phyloP scores from a whole-genome alignment of 768 basidiomycete species.

The Leccinellum luteum region DNA sequence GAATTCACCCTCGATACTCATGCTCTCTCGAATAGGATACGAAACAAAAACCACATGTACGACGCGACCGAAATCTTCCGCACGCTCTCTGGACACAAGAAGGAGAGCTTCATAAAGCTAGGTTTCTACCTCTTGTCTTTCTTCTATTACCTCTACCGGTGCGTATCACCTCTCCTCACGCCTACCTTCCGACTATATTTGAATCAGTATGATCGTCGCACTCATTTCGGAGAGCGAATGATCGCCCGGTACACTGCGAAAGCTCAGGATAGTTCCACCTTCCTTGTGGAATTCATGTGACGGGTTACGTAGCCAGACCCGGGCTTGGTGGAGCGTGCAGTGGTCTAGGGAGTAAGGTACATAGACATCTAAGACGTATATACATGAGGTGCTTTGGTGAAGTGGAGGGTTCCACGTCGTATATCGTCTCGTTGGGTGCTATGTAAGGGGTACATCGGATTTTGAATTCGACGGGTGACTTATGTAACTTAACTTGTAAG shows the following conservation, averaged over 20 bases:
- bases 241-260: slow-evolving; percentile 1
- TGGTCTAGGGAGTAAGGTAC: slow-evolving; percentile 8
- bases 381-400: slow-evolving; percentile 10
- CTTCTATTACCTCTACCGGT: slow-evolving; percentile 92
- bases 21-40: slow-evolving; percentile 55
- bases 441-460: too few species aligned
- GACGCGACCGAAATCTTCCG: slow-evolving; percentile 99
- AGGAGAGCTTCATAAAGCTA: slow-evolving; percentile 92
- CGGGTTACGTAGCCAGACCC: neutral
- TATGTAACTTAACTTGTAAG: too few species aligned
- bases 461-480: too few species aligned
- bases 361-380: slow-evolving; percentile 20
- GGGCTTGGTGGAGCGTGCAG: slow-evolving; percentile 2
- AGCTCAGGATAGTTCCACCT: neutral
- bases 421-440: slow-evolving; percentile 13
- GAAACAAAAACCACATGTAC: slow-evolving; percentile 95
- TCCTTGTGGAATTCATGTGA: neutral
- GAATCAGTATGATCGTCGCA: slow-evolving; percentile 76
- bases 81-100: slow-evolving; percentile 90
- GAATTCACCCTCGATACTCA: neutral
- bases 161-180: slow-evolving; percentile 28
- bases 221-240: slow-evolving; percentile 78
- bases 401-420: slow-evolving; percentile 10
- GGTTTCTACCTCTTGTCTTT: slow-evolving; percentile 91
- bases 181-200: neutral